Evolutionary conservation across 2,329 filamentous ascomycete species (phyloP).

Genomic region (Fonsecaea monophora): DNA sequence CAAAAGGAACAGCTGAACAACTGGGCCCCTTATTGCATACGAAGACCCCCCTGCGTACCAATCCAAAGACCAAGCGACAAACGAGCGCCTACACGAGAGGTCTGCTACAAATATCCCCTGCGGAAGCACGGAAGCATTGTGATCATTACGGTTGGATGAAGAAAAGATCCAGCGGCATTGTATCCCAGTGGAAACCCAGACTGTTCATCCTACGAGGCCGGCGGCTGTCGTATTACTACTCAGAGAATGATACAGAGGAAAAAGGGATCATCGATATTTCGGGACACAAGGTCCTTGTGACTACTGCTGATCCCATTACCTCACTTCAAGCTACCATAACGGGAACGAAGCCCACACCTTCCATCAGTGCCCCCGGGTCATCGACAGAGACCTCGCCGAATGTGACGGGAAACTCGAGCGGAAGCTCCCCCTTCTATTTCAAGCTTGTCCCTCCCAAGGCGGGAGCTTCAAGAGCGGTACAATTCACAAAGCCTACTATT

Average conservation of each 20-base stretch:
- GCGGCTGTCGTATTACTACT: conserved; percentile 93
- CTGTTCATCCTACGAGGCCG: conserved; percentile 94
- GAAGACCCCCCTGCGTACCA: conserved; percentile 56
- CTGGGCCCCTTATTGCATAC: conserved; percentile 51
- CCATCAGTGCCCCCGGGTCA: conserved; percentile 47
- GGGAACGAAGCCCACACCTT: conserved; percentile 61
- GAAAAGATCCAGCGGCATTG: conserved; percentile 94
- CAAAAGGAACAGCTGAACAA: conserved; percentile 56
- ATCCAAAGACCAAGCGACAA: conserved; percentile 81
- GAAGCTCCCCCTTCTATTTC: conserved; percentile 90
- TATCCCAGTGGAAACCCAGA: conserved; percentile 96
- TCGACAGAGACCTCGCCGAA: conserved; percentile 44
- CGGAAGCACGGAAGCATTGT: conserved; percentile 81
- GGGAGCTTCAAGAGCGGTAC: conserved; percentile 86
- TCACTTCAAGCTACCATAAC: conserved; percentile 91
- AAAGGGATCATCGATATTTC: conserved; percentile 97
- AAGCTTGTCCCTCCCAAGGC: conserved; percentile 91
- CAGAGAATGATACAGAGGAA: conserved; percentile 88
- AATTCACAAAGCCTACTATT: conserved; percentile 95
- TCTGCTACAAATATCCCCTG: conserved; percentile 77
- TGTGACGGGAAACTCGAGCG: conserved; percentile 39
- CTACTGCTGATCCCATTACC: conserved; percentile 88
- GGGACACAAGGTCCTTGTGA: conserved; percentile 93
- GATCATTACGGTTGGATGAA: conserved; percentile 99
- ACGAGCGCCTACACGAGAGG: conserved; percentile 94